Evolutionary conservation across 228 moss, liverwort and hornwort genomes (phyloP).

Genomic region (Sphagnum magellanicum): DNA sequence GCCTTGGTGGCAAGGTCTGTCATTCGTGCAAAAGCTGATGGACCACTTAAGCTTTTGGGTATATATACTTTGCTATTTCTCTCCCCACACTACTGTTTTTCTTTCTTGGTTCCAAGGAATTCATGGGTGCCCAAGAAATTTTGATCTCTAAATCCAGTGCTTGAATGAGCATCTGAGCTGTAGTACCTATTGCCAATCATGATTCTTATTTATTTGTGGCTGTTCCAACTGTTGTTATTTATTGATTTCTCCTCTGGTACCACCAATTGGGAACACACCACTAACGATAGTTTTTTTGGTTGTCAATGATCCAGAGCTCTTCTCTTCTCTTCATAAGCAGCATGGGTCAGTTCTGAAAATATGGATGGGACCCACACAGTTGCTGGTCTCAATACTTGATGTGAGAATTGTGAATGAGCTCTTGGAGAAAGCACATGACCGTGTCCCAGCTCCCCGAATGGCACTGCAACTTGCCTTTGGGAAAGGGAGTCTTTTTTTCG

Average conservation of each 20-base stretch:
- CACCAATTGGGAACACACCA: no score
- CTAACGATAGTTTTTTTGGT: neutral
- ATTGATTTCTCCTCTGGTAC: no score
- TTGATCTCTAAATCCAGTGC: no score
- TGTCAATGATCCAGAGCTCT: conserved; percentile 12
- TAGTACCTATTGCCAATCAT: no score
- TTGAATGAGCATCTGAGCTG: no score
- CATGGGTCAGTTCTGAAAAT: conserved; percentile 34
- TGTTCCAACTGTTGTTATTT: no score
- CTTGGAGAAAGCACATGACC: conserved; percentile 26
- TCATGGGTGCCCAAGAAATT: no score
- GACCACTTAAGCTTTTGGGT: conserved; percentile 30
- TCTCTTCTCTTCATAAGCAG: conserved; percentile 24
- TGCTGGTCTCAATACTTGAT: conserved; percentile 29
- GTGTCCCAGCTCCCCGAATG: conserved; percentile 15
- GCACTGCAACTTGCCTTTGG: conserved; percentile 35
- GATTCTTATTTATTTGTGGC: no score
- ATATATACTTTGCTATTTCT: neutral
- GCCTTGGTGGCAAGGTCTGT: conserved; percentile 13
- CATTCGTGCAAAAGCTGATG: conserved; percentile 10
- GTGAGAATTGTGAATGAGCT: conserved; percentile 11
- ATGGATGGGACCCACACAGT: conserved; percentile 30
- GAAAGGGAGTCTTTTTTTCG: conserved; percentile 24
- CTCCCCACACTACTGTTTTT: no score
- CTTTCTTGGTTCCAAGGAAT: no score